A percentile compares a stretch with the other conserved stretches of the same genome.
phyloP scores from a whole-genome alignment of 73 alveolate genomes.

The Paramecium pentaurelia region DNA sequence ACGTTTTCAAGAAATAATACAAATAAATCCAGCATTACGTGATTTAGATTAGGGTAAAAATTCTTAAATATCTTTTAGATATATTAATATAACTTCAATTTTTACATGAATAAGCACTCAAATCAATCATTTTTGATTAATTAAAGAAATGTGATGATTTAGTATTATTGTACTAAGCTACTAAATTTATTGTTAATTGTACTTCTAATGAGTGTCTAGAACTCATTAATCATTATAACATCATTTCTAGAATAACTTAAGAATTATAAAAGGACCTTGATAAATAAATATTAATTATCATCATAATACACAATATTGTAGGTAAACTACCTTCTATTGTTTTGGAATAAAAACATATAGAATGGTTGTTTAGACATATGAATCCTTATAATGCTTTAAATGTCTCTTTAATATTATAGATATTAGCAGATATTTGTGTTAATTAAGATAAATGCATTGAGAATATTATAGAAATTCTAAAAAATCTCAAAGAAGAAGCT shows the following conservation, averaged over 20 bases:
- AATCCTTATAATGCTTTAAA: constrained; percentile 37
- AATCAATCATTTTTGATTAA: background rate
- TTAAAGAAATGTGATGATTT: background rate
- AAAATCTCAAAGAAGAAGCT: background rate
- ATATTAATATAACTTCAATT: background rate
- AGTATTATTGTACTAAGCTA: background rate
- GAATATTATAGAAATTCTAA: background rate
- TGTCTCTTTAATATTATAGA: background rate
- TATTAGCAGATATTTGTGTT: background rate
- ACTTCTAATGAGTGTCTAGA: background rate
- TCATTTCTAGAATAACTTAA: background rate
- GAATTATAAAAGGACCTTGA: background rate
- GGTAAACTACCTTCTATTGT: background rate
- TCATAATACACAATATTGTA: background rate
- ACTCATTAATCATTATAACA: background rate
- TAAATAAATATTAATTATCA: background rate
- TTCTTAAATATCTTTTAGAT: background rate
- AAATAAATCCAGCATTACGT: constrained; percentile 14
- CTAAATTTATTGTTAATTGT: background rate
- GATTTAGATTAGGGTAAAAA: background rate
- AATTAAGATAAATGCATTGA: background rate
- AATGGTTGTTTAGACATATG: background rate
- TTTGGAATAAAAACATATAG: background rate
- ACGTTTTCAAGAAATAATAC: background rate
- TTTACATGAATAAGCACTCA: background rate